Evolutionary conservation across 495 filamentous ascomycete genomes (phyloP).

Genomic region (Aspergillus hancockii): DNA sequence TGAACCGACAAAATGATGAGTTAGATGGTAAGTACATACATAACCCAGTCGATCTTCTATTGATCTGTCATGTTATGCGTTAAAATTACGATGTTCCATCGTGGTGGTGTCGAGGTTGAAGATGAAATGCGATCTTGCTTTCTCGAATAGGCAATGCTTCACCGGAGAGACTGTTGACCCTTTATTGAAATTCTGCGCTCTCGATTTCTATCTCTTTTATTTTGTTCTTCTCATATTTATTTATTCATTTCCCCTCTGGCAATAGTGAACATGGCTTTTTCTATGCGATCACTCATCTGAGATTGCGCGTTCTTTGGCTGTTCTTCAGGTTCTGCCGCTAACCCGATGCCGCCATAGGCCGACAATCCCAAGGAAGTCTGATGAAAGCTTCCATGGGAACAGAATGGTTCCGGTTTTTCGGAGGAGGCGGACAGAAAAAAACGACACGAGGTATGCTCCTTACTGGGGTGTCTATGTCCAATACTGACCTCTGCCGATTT

Average conservation of each 20-base stretch:
- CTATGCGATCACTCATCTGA: not conserved
- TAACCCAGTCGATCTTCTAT: slow-evolving; percentile 1
- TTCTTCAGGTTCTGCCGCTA: not conserved
- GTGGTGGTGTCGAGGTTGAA: not conserved
- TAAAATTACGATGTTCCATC: not conserved
- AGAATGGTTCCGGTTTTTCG: slow-evolving; percentile 43
- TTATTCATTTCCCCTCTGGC: not conserved
- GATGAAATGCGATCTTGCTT: not conserved
- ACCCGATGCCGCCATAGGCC: slow-evolving; percentile 19
- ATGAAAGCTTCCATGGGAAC: slow-evolving; percentile 28
- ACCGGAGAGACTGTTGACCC: not conserved
- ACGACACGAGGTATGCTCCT: slow-evolving; percentile 35
- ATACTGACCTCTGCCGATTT: slow-evolving; percentile 2
- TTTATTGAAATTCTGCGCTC: not conserved
- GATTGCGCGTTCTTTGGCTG: not conserved
- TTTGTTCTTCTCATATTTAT: not conserved
- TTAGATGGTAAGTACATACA: slow-evolving; percentile 22
- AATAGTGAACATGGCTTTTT: not conserved
- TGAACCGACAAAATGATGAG: slow-evolving; percentile 17
- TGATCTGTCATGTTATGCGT: not conserved
- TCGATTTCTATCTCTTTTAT: not conserved
- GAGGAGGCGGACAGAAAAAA: slow-evolving; percentile 32
- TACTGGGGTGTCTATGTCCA: not conserved
- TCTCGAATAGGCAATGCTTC: not conserved
- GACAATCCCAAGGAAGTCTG: slow-evolving; percentile 22